A percentile compares a stretch with the other conserved stretches of the same genome.
Conservation (phyloP, 805 yeast species). For the Cyberlindnera nakhonratchasimensis region DNA sequence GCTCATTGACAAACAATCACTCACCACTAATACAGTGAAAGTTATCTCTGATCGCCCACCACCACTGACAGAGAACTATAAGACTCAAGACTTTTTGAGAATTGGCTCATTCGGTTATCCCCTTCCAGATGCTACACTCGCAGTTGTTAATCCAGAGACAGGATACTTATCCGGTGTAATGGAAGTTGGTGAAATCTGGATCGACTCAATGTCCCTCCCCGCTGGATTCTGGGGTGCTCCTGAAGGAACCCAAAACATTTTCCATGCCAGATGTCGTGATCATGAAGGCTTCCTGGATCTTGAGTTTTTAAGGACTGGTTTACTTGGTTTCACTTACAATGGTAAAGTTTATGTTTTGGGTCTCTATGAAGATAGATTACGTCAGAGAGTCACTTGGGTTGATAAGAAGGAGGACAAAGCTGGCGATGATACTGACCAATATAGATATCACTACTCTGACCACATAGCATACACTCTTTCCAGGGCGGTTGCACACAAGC, state of each 20-base stretch:
- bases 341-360: constrained; percentile 90
- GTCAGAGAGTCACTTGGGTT: constrained; percentile 69
- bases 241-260: constrained; percentile 66
- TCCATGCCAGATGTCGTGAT: constrained; percentile 78
- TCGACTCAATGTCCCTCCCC: constrained; percentile 86
- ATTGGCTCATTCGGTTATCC: constrained; percentile 95
- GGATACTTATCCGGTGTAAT: constrained; percentile 65
- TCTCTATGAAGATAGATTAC: constrained; percentile 83
- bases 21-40: constrained; percentile 68
- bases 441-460: constrained; percentile 75
- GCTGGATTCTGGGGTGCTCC: constrained; percentile 83
- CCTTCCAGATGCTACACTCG: constrained; percentile 88
- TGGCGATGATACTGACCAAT: constrained; percentile 23
- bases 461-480: constrained; percentile 85
- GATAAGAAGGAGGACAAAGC: constrained; percentile 41
- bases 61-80: constrained; percentile 41
- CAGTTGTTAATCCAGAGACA: constrained; percentile 93
- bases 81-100: constrained; percentile 49
- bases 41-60: constrained; percentile 59
- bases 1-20: constrained; percentile 65
- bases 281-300: constrained; percentile 65
- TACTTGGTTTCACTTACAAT: constrained; percentile 81
- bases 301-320: constrained; percentile 86
- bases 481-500: constrained; percentile 58
- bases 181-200: constrained; percentile 95